A percentile compares a stretch with the other conserved stretches of the same genome.
Conservation (phyloP, 352 stramenopile genomes). For the Phytophthora nicotianae region DNA sequence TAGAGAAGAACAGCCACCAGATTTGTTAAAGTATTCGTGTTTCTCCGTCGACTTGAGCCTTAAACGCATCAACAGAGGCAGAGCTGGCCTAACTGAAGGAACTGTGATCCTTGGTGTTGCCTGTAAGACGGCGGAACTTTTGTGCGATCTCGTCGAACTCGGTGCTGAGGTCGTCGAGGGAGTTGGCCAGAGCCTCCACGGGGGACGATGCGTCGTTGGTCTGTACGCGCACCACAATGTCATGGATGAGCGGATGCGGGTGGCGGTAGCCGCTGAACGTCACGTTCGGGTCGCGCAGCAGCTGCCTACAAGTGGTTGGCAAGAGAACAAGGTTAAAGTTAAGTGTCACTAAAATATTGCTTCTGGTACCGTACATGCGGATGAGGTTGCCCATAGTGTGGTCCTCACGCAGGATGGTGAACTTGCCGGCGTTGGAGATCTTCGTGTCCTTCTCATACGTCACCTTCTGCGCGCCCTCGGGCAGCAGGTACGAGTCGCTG, state of each 20-base stretch:
- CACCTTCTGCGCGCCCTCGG: slow-evolving; percentile 90
- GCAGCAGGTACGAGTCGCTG: slow-evolving; percentile 87
- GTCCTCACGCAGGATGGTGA: slow-evolving; percentile 98
- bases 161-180: slow-evolving; percentile 84
- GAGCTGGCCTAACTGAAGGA: slow-evolving; percentile 70
- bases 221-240: slow-evolving; percentile 95
- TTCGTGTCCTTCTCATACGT: slow-evolving; percentile 97
- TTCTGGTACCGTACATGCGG: slow-evolving; percentile 74
- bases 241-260: slow-evolving; percentile 96
- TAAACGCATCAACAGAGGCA: background rate
- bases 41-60: slow-evolving; percentile 5
- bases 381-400: slow-evolving; percentile 98
- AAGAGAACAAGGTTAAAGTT: background rate
- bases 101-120: slow-evolving; percentile 85
- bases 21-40: slow-evolving; percentile 27
- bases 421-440: slow-evolving; percentile 97
- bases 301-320: slow-evolving; percentile 58
- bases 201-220: slow-evolving; percentile 87
- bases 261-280: slow-evolving; percentile 96
- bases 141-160: slow-evolving; percentile 89
- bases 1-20: too few species aligned
- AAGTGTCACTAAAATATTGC: background rate
- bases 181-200: slow-evolving; percentile 82
- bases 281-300: slow-evolving; percentile 87
- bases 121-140: slow-evolving; percentile 81